Percentiles rank a stretch among this genome's conserved stretches.
Conservation (phyloP, 2,329 filamentous ascomycete species). For the Plenodomus lindquistii region DNA sequence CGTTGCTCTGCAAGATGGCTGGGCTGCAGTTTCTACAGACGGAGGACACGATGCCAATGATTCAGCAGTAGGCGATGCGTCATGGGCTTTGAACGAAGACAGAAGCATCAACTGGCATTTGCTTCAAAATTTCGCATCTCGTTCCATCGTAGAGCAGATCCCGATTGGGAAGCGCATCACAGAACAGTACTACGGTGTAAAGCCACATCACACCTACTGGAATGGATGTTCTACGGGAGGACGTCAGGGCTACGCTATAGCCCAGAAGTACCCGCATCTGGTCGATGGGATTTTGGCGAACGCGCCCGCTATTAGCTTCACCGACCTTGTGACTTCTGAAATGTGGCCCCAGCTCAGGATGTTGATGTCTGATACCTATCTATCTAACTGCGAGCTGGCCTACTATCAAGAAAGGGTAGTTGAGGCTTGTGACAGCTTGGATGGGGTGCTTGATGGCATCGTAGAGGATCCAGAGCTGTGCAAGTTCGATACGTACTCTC, state of each 20-base stretch:
- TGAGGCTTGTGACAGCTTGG: constrained; percentile 31
- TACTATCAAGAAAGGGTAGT: constrained; percentile 25
- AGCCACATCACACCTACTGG: constrained; percentile 41
- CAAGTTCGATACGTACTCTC: constrained; percentile 21
- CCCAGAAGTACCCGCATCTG: constrained; percentile 37
- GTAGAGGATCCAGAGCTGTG: constrained; percentile 32
- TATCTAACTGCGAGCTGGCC: constrained; percentile 33
- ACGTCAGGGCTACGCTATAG: constrained; percentile 40
- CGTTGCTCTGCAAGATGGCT: constrained; percentile 31
- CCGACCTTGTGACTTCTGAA: constrained; percentile 20
- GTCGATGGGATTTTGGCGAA: constrained; percentile 41
- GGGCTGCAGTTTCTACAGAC: constrained; percentile 39
- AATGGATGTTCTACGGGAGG: constrained; percentile 43
- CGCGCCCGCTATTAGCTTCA: constrained; percentile 36
- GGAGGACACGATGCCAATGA: constrained; percentile 30
- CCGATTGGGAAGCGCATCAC: constrained; percentile 40
- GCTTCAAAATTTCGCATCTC: constrained; percentile 45
- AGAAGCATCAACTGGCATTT: constrained; percentile 32
- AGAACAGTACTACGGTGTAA: constrained; percentile 38
- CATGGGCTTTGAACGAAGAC: constrained; percentile 28
- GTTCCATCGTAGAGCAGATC: constrained; percentile 43
- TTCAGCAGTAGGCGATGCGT: constrained; percentile 9
- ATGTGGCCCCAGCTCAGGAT: constrained; percentile 36
- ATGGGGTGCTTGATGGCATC: constrained; percentile 39
- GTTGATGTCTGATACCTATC: constrained; percentile 25